Percentiles rank a stretch among this genome's conserved stretches.
phyloP scores from a whole-genome alignment of 2,329 filamentous ascomycete species.

The Aspergillus phoenicis region DNA sequence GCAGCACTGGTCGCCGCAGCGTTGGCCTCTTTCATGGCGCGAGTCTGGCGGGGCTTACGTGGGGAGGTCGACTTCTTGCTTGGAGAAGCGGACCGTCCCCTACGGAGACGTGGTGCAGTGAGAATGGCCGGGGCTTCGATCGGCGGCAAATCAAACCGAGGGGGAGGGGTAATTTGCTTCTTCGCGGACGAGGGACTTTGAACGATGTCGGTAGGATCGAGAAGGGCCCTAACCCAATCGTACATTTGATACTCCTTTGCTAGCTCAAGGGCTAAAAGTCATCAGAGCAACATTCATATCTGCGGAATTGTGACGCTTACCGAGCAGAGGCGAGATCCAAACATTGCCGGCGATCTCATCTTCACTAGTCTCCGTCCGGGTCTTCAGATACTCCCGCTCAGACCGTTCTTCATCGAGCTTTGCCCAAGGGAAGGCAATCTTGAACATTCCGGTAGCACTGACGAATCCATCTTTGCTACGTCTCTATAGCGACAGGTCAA shows the following conservation, averaged over 20 bases:
- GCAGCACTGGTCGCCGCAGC: slow-evolving; percentile 53
- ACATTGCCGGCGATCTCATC: slow-evolving; percentile 97
- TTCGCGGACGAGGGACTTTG: slow-evolving; percentile 67
- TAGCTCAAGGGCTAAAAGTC: slow-evolving; percentile 70
- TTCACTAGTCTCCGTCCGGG: slow-evolving; percentile 73
- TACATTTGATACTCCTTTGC: slow-evolving; percentile 84
- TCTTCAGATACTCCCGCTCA: slow-evolving; percentile 77
- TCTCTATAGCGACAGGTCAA: slow-evolving; percentile 45
- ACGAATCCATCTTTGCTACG: slow-evolving; percentile 67
- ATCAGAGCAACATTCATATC: slow-evolving; percentile 14
- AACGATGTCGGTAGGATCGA: slow-evolving; percentile 81
- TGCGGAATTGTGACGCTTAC: slow-evolving; percentile 44
- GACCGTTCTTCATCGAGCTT: slow-evolving; percentile 60
- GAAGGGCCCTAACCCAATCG: slow-evolving; percentile 86
- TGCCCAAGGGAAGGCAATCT: slow-evolving; percentile 68
- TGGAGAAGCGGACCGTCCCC: slow-evolving; percentile 62
- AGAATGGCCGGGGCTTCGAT: slow-evolving; percentile 41
- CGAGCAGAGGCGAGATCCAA: slow-evolving; percentile 82
- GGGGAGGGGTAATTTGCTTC: slow-evolving; percentile 78
- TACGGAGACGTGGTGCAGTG: slow-evolving; percentile 49
- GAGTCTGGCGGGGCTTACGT: slow-evolving; percentile 56
- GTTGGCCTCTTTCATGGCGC: slow-evolving; percentile 52
- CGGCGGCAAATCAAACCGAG: slow-evolving; percentile 68
- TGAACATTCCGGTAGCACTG: slow-evolving; percentile 71
- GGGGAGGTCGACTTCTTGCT: slow-evolving; percentile 56